Percentiles rank a stretch among this genome's conserved stretches.
These are phyloP conservation scores for Torrubiella hemipterigena DNA, from an alignment of 2,329 filamentous ascomycete genomes.

Conservation along the genomic window DNA sequence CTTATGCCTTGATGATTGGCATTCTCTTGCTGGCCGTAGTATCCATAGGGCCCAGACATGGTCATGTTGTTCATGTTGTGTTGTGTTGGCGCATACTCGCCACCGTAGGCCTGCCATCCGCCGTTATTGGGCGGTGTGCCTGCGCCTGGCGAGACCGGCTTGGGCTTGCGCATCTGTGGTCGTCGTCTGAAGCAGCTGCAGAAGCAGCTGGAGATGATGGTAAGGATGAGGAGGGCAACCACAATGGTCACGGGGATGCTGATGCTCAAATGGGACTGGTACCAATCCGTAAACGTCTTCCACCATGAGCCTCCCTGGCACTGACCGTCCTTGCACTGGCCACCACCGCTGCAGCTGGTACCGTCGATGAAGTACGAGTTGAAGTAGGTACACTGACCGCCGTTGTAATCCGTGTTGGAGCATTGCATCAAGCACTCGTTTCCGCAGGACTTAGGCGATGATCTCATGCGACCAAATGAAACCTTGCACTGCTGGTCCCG, in stretches of 20 bases:
- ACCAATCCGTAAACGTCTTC: constrained; percentile 64
- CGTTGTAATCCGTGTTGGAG: constrained; percentile 53
- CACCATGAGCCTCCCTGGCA: constrained; percentile 61
- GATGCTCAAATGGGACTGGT: constrained; percentile 63
- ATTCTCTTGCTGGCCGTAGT: too few species aligned
- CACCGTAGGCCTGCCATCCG: constrained; percentile 10
- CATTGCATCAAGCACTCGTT: constrained; percentile 66
- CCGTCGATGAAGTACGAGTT: constrained; percentile 92
- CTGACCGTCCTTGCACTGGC: constrained; percentile 64
- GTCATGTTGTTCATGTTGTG: too few species aligned
- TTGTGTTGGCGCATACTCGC: too few species aligned
- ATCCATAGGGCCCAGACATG: too few species aligned
- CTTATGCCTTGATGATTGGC: too few species aligned
- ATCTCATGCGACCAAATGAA: constrained; percentile 63
- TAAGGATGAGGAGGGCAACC: constrained; percentile 59
- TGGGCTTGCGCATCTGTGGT: too few species aligned
- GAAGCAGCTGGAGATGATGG: constrained; percentile 59
- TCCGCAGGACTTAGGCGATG: constrained; percentile 67
- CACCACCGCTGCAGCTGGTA: constrained; percentile 70
- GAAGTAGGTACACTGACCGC: constrained; percentile 58
- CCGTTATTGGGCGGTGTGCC: constrained; percentile 9
- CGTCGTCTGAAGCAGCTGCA: constrained; percentile 29
- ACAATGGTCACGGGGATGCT: constrained; percentile 69
- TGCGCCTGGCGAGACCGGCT: constrained; percentile 12
- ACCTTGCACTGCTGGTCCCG: constrained; percentile 81